Evolutionary conservation across 2,329 filamentous ascomycete species (phyloP), one percentile per base, ranked within the genome.

Genomic region (Clonostachys chloroleuca): DNA sequence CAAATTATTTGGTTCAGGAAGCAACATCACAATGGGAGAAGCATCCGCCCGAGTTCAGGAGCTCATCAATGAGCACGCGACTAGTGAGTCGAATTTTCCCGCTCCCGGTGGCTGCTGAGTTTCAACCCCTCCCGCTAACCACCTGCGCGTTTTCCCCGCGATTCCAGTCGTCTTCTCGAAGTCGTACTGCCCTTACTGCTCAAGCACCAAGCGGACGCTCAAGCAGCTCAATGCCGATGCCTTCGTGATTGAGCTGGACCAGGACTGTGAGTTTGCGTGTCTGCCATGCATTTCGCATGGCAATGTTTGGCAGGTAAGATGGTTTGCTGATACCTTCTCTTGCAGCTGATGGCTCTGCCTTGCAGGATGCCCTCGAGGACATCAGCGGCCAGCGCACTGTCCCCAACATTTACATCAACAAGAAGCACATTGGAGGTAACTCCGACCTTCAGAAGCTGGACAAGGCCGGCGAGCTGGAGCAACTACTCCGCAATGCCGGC

Each of bases 381-480:
- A 81, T 97, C 59, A 89, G 84, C 48, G 77, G 80, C 66, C 94
- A 99, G 78, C 78, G 84, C 61, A 92, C 89, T 59, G 94, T 99
- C 6, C 94, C 94, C 60, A 97, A 97, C 76, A 87, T 96, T 74
- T 97, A 88, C 77, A 97, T 99, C 70, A 74, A 73, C 58, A 74
- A 91, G 74, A 75, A 95, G 75, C 92, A 96, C 72, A 95, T 99
- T 66, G 94, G 94, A 53, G 94, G 94, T 57, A 97, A 97, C 81
- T 95, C 90, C 20, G 92, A 95, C 55, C 70, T 97, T 46, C 78
- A 83, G 56, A 59, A 60, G 34, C 67, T 94, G 56, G 71, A 89
- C 47, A 61, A 55, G 36, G 51, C 54, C 14, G 67, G 63, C 53
- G 60, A 71, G 60, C 65, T 73, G 30, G 59, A 69, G 59, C 52